phyloP scores from a whole-genome alignment of 2,329 filamentous ascomycete species.

The Trichophyton rubrum region DNA sequence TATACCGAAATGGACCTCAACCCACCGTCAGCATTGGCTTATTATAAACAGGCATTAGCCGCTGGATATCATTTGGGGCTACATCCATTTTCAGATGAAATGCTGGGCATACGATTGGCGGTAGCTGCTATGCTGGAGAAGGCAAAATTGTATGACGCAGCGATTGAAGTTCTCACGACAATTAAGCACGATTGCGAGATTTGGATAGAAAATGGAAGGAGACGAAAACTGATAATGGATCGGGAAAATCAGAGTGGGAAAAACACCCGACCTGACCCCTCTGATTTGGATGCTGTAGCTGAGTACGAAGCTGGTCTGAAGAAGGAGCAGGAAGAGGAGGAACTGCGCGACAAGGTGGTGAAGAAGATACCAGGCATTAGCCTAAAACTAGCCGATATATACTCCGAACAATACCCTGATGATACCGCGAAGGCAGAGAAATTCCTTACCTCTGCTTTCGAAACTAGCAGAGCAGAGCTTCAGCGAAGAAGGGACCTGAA shows the following conservation, averaged over 20 bases:
- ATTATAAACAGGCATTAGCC: conserved; percentile 68
- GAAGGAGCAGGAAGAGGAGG: conserved; percentile 24
- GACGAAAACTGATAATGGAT: conserved; percentile 14
- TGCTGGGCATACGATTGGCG: conserved; percentile 78
- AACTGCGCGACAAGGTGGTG: conserved; percentile 38
- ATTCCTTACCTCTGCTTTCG: conserved; percentile 65
- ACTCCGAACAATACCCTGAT: conserved; percentile 62
- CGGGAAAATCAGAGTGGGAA: conserved; percentile 11
- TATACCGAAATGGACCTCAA: conserved; percentile 69
- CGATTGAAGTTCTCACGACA: conserved; percentile 67
- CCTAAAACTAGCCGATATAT: conserved; percentile 75
- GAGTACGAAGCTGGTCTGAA: conserved; percentile 12
- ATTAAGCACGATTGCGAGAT: conserved; percentile 54
- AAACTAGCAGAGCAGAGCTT: conserved; percentile 64
- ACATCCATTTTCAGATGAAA: conserved; percentile 82
- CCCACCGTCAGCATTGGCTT: conserved; percentile 63
- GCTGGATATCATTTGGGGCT: conserved; percentile 61
- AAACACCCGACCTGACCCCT: background rate
- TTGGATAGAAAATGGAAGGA: conserved; percentile 23
- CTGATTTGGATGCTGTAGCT: conserved; percentile 14
- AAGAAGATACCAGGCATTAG: conserved; percentile 62
- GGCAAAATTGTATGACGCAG: conserved; percentile 54
- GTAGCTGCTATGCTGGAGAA: conserved; percentile 69
- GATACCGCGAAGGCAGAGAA: conserved; percentile 64
- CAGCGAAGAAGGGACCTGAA: conserved; percentile 54